Evolutionary conservation across 2,329 filamentous ascomycete genomes (phyloP).

Genomic region (Hansfordia pulvinata): DNA sequence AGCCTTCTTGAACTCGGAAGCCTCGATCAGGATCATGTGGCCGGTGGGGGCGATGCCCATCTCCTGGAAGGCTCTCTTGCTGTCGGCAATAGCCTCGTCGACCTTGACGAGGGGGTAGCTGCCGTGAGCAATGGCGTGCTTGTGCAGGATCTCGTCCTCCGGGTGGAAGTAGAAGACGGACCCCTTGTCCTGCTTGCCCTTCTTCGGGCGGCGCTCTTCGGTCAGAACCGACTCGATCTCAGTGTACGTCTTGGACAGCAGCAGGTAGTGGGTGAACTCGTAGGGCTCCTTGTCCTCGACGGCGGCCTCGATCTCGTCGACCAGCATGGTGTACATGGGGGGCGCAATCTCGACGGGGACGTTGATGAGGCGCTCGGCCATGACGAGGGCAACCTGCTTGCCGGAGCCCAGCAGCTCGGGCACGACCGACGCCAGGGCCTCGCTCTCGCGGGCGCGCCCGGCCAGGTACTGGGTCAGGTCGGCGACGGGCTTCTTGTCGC

Average conservation of each 20-base stretch:
- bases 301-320: slow-evolving; percentile 81
- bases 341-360: slow-evolving; percentile 88
- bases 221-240: slow-evolving; percentile 74
- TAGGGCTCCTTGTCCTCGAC: slow-evolving; percentile 87
- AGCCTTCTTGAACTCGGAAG: slow-evolving; percentile 58
- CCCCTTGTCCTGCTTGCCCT: slow-evolving; percentile 44
- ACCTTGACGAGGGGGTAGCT: slow-evolving; percentile 70
- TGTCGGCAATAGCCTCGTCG: slow-evolving; percentile 72
- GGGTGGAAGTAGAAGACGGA: slow-evolving; percentile 85
- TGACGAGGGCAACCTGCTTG: slow-evolving; percentile 64
- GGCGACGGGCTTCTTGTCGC: slow-evolving; percentile 58
- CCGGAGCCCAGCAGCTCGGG: slow-evolving; percentile 40
- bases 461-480: slow-evolving; percentile 60
- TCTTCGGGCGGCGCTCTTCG: slow-evolving; percentile 54
- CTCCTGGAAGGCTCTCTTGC: slow-evolving; percentile 90
- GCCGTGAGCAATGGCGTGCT: slow-evolving; percentile 56
- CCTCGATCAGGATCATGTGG: slow-evolving; percentile 78
- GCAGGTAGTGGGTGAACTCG: slow-evolving; percentile 81
- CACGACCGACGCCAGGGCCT: slow-evolving; percentile 37
- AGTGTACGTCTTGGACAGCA: slow-evolving; percentile 83
- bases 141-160: slow-evolving; percentile 82
- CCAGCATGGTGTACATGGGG: slow-evolving; percentile 87
- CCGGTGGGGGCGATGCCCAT: slow-evolving; percentile 76
- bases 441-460: slow-evolving; percentile 36
- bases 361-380: slow-evolving; percentile 93